Conservation (phyloP, 2,329 filamentous ascomycete genomes). For the Aspergillus neoniger region DNA sequence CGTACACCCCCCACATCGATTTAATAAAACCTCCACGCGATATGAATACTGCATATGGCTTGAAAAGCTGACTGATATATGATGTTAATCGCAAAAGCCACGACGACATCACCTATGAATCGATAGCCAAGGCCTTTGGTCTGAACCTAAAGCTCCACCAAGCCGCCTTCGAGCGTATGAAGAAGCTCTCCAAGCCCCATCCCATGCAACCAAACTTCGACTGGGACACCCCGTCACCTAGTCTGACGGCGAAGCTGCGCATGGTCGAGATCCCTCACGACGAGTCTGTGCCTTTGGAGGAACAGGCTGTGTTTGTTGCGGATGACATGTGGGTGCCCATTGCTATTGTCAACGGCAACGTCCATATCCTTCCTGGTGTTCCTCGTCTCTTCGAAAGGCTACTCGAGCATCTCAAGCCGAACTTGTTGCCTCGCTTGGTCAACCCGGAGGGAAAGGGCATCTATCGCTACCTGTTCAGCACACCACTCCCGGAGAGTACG, state of each 20-base stretch:
- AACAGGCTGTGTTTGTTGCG: constrained; percentile 76
- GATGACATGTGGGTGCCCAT: constrained; percentile 92
- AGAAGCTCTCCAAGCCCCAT: constrained; percentile 71
- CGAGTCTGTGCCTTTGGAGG: constrained; percentile 60
- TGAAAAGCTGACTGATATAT: constrained; percentile 10
- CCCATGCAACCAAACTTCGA: constrained; percentile 73
- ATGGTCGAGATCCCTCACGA: constrained; percentile 90
- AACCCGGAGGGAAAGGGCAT: constrained; percentile 83
- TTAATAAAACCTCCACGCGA: neutral
- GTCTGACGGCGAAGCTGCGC: constrained; percentile 76
- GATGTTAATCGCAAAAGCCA: constrained; percentile 59
- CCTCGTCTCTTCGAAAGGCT: constrained; percentile 80
- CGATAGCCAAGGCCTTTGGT: constrained; percentile 85
- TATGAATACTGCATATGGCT: neutral
- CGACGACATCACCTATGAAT: constrained; percentile 96
- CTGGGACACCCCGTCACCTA: constrained; percentile 80
- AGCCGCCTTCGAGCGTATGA: constrained; percentile 79
- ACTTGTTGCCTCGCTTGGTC: constrained; percentile 67
- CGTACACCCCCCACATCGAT: constrained; percentile 36
- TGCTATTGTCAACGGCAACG: constrained; percentile 83
- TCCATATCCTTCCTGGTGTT: constrained; percentile 90
- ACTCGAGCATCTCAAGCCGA: constrained; percentile 73
- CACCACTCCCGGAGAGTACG: constrained; percentile 81
- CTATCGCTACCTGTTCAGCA: constrained; percentile 77
- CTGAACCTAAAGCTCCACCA: constrained; percentile 76